A percentile compares a stretch with the other conserved stretches of the same genome.
Conservation (phyloP, 768 basidiomycete species). For the Mycena indigotica region DNA sequence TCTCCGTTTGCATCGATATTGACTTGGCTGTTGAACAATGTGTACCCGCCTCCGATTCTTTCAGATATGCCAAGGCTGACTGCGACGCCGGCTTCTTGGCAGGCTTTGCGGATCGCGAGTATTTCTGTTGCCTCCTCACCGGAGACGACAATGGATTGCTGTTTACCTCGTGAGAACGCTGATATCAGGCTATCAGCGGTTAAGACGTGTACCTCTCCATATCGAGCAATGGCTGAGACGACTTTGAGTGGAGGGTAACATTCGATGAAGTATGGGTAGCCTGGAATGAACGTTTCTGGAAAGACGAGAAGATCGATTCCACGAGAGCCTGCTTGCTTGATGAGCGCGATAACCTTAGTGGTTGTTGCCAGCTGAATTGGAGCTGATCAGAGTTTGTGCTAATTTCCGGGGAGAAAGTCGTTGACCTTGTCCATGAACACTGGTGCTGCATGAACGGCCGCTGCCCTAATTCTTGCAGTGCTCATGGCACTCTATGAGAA, state of each 20-base stretch:
- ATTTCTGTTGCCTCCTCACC: constrained; percentile 17
- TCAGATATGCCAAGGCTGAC: constrained; percentile 17
- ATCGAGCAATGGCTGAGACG: constrained; percentile 7
- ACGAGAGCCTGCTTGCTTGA: constrained; percentile 4
- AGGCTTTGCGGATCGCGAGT: constrained; percentile 1
- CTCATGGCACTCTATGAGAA: neutral
- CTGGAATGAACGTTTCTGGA: constrained; percentile 14
- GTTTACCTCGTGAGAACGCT: neutral
- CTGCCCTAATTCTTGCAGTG: constrained; percentile 10
- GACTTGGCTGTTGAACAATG: constrained; percentile 17
- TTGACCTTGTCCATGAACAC: constrained; percentile 16
- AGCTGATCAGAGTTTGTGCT: neutral
- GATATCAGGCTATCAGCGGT: neutral
- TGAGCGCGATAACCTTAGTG: constrained; percentile 5
- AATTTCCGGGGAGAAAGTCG: neutral
- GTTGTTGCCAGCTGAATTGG: constrained; percentile 11
- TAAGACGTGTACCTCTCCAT: constrained; percentile 5
- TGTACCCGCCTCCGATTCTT: constrained; percentile 11
- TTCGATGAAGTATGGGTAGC: constrained; percentile 15
- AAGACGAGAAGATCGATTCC: constrained; percentile 12
- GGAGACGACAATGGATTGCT: constrained; percentile 13
- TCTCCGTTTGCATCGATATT: constrained; percentile 12
- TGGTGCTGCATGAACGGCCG: constrained; percentile 15
- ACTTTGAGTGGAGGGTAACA: constrained; percentile 11
- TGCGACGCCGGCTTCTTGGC: constrained; percentile 13